phyloP scores from a whole-genome alignment of 805 yeast species.

The Starmerella cellae region DNA sequence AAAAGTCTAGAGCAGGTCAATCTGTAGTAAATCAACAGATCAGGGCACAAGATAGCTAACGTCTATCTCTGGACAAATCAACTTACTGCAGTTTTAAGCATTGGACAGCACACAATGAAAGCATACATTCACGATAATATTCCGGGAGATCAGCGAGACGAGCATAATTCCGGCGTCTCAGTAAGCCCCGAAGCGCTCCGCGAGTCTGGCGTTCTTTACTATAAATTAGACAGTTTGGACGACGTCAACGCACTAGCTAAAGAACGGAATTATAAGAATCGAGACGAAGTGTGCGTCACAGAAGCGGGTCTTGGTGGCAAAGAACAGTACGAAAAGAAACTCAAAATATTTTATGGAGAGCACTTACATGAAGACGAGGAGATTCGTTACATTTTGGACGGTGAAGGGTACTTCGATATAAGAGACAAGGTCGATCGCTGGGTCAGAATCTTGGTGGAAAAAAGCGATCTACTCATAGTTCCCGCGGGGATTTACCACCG shows the following conservation, averaged over 20 bases:
- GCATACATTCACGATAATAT: constrained; percentile 20
- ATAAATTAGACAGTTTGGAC: constrained; percentile 34
- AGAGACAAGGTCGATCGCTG: constrained; percentile 51
- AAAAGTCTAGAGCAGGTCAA: too few relatives aligned
- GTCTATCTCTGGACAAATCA: too few relatives aligned
- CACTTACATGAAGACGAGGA: constrained; percentile 97
- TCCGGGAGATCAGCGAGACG: constrained; percentile 20
- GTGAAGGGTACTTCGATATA: constrained; percentile 86
- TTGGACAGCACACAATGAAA: constrained; percentile 14
- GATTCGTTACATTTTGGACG: constrained; percentile 77
- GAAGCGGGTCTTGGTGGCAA: constrained; percentile 44
- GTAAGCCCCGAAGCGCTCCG: constrained; percentile 41
- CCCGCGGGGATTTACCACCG: constrained; percentile 95
- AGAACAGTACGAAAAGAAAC: constrained; percentile 49
- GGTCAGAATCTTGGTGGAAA: constrained; percentile 57
- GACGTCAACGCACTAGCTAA: constrained; percentile 55
- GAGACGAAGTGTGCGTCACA: constrained; percentile 57
- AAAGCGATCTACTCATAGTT: constrained; percentile 46
- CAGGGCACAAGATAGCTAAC: too few relatives aligned
- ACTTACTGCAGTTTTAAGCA: too few relatives aligned
- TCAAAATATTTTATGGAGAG: constrained; percentile 61
- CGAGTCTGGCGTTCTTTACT: constrained; percentile 57
- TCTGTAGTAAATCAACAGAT: too few relatives aligned
- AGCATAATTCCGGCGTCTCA: constrained; percentile 38
- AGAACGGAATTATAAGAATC: constrained; percentile 61